Percentiles rank a stretch among this genome's conserved stretches.
These are phyloP conservation scores for Penicillium sp. DNA, from an alignment of 2,329 filamentous ascomycete genomes.

Conservation along the genomic window DNA sequence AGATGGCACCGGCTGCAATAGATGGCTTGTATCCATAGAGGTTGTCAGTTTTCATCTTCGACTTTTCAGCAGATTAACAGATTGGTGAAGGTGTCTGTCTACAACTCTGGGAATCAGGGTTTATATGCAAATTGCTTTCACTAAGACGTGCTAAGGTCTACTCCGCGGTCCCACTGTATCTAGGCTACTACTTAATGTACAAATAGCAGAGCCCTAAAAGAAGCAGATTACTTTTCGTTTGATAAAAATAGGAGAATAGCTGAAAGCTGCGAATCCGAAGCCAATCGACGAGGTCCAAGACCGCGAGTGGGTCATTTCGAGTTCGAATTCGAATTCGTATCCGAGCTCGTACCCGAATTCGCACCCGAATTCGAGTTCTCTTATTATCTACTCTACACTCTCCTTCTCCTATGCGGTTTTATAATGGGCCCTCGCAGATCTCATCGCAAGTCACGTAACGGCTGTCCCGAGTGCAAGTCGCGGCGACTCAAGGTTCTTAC, in stretches of 20 bases:
- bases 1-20: conserved; percentile 44
- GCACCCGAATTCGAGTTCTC: conserved; percentile 8
- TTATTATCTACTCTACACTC: conserved; percentile 1
- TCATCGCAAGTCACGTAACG: conserved; percentile 28
- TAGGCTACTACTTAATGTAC: background rate
- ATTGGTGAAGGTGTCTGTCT: background rate
- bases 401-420: background rate
- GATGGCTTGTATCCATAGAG: conserved; percentile 45
- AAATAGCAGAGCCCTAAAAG: background rate
- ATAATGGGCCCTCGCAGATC: conserved; percentile 24
- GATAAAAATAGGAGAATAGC: background rate
- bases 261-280: background rate
- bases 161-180: background rate
- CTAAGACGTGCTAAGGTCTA: background rate
- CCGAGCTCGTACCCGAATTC: conserved; percentile 14
- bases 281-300: background rate
- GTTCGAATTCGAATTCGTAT: conserved; percentile 6
- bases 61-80: background rate
- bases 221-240: background rate
- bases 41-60: conserved; percentile 16
- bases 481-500: conserved; percentile 23
- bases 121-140: background rate
- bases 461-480: conserved; percentile 24
- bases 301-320: background rate
- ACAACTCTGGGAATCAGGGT: background rate